phyloP scores from a whole-genome alignment of 2,329 filamentous ascomycete species.

The Allantophomopsis cytisporea region DNA sequence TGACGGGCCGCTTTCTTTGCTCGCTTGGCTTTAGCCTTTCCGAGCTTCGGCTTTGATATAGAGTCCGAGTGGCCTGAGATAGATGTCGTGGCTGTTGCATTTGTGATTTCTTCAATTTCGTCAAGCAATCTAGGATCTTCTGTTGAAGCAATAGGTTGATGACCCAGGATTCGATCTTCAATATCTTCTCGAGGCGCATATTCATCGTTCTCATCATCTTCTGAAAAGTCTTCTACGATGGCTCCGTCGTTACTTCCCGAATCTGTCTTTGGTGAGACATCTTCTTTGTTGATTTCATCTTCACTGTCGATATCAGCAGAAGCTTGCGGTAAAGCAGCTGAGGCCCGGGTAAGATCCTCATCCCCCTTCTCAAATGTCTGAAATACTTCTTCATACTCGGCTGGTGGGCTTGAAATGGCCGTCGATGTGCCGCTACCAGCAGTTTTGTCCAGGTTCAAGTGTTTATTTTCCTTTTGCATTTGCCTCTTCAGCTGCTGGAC shows the following conservation, averaged over 20 bases:
- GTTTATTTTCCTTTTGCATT: constrained; percentile 69
- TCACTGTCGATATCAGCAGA: too few species aligned
- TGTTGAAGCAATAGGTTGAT: constrained; percentile 5
- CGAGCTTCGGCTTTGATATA: constrained; percentile 19
- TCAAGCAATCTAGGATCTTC: constrained; percentile 1
- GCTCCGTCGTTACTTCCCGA: too few species aligned
- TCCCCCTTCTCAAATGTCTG: too few species aligned
- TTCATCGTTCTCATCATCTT: constrained; percentile 12
- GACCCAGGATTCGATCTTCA: constrained; percentile 10
- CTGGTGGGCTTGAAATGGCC: too few species aligned
- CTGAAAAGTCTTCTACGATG: neutral
- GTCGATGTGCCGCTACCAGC: too few species aligned
- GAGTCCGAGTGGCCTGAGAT: constrained; percentile 1
- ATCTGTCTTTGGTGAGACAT: too few species aligned
- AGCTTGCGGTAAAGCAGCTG: too few species aligned
- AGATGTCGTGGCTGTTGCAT: constrained; percentile 6
- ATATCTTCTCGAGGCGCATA: constrained; percentile 17
- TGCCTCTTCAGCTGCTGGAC: constrained; percentile 66
- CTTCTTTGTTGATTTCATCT: too few species aligned
- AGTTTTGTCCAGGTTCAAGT: constrained; percentile 32
- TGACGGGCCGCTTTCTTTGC: constrained; percentile 31
- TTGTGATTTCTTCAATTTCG: constrained; percentile 2
- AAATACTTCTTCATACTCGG: too few species aligned
- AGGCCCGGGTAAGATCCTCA: too few species aligned
- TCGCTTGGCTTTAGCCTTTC: constrained; percentile 38